Percentiles rank a stretch among this genome's conserved stretches.
Conservation (phyloP, 768 basidiomycete genomes). For the Tricholoma sp. region DNA sequence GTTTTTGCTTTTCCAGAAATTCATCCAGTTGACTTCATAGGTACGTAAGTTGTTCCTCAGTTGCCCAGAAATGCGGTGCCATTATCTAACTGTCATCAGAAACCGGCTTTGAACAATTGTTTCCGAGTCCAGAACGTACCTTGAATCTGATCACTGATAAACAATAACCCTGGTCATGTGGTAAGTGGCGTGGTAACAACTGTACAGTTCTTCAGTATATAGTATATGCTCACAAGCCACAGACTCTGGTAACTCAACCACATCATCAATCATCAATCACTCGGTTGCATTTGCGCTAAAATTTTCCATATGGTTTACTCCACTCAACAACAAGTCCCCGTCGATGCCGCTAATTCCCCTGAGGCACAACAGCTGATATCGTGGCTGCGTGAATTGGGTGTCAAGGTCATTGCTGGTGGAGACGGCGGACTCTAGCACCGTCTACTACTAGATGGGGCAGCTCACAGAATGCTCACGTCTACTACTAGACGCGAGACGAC, state of each 20-base stretch:
- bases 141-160: neutral
- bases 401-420: too few species aligned
- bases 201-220: neutral
- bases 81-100: neutral
- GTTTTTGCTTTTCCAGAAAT: too few species aligned
- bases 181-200: neutral
- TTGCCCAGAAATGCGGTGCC: neutral
- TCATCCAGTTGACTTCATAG: neutral
- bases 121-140: neutral
- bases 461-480: too few species aligned
- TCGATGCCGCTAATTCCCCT: too few species aligned
- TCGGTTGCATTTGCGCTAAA: neutral
- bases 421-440: too few species aligned
- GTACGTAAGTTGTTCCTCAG: neutral
- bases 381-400: neutral
- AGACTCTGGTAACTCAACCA: neutral
- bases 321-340: neutral
- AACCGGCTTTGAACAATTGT: neutral
- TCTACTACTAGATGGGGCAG: too few species aligned
- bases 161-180: neutral
- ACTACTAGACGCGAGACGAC: too few species aligned
- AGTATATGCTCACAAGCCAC: neutral
- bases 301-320: neutral
- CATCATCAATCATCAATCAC: too few species aligned
- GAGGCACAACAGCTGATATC: too few species aligned